Conservation (phyloP, 257 asterid genomes). For the Salvia rosmarinus region DNA sequence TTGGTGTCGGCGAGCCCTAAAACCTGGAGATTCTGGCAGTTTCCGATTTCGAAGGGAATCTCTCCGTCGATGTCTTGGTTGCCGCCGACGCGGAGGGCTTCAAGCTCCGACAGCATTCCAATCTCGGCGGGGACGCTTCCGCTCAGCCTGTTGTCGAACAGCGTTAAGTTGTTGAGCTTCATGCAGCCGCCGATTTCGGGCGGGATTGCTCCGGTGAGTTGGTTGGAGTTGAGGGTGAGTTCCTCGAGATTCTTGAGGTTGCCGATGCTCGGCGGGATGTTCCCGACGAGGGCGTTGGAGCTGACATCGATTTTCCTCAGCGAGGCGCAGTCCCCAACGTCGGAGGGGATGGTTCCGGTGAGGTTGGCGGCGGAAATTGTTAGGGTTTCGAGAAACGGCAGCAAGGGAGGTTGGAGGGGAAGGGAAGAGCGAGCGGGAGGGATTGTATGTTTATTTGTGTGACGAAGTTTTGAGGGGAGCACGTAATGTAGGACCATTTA, state of each 20-base stretch:
- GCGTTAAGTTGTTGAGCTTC: conserved; percentile 41
- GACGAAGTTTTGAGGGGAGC: conserved; percentile 52
- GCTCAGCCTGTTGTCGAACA: conserved; percentile 62
- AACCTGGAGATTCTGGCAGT: conserved; percentile 50
- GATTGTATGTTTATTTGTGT: conserved; percentile 54
- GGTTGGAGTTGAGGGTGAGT: conserved; percentile 58
- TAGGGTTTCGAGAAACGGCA: conserved; percentile 50
- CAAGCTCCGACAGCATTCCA: conserved; percentile 49
- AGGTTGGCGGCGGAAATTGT: conserved; percentile 66
- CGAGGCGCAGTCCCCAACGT: conserved; percentile 56
- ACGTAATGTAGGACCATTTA: conserved; percentile 63
- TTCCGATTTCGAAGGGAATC: conserved; percentile 62
- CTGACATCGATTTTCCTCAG: conserved; percentile 58
- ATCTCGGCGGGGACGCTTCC: conserved; percentile 59
- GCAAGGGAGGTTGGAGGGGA: conserved; percentile 70
- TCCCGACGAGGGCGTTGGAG: conserved; percentile 57
- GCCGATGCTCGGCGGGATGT: conserved; percentile 54
- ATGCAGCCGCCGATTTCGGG: conserved; percentile 52
- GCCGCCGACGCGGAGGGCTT: conserved; percentile 62
- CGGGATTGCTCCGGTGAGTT: conserved; percentile 62
- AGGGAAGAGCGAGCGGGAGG: conserved; percentile 54
- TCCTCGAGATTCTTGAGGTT: conserved; percentile 56
- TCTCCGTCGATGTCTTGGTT: conserved; percentile 62
- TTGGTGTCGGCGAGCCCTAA: conserved; percentile 78
- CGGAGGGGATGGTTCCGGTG: conserved; percentile 66